These are phyloP conservation scores for Rubus idaeus DNA, from an alignment of 306 rosid genomes.

Conservation along the genomic window DNA sequence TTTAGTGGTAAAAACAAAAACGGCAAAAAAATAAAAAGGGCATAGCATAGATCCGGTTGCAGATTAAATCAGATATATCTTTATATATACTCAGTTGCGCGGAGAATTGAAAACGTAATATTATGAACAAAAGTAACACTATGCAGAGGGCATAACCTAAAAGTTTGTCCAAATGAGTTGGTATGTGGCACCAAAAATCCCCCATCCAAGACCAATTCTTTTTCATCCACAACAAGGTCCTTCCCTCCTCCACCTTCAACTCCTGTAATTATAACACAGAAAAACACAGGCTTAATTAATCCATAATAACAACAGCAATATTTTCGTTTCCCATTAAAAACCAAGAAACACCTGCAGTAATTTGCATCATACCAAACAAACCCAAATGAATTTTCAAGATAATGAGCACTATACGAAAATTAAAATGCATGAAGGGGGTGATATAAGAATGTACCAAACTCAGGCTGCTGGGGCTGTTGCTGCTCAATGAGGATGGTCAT, in stretches of 20 bases:
- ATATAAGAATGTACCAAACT: slow-evolving; percentile 37
- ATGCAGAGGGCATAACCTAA: slow-evolving; percentile 52
- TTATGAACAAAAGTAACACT: background rate
- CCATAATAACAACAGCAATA: background rate
- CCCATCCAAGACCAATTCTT: slow-evolving; percentile 55
- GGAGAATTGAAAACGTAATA: background rate
- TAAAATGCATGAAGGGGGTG: background rate
- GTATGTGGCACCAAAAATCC: slow-evolving; percentile 59
- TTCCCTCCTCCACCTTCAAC: slow-evolving; percentile 44
- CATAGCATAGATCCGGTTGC: background rate
- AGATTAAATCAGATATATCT: slow-evolving; percentile 11
- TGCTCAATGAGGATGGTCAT: slow-evolving; percentile 69
- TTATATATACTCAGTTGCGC: background rate
- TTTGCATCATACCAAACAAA: background rate
- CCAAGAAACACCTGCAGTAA: background rate
- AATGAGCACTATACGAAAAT: background rate
- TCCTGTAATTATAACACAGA: slow-evolving; percentile 34
- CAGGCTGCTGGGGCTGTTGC: slow-evolving; percentile 16
- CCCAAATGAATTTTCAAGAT: background rate
- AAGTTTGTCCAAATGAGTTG: slow-evolving; percentile 77
- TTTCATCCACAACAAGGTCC: slow-evolving; percentile 36
- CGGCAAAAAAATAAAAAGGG: background rate
- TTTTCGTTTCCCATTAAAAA: background rate
- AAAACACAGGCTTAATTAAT: background rate
- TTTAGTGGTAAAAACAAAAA: background rate